A percentile compares a stretch with the other conserved stretches of the same genome.
phyloP scores from a whole-genome alignment of 2,329 filamentous ascomycete genomes.

The Coniella lustricola region DNA sequence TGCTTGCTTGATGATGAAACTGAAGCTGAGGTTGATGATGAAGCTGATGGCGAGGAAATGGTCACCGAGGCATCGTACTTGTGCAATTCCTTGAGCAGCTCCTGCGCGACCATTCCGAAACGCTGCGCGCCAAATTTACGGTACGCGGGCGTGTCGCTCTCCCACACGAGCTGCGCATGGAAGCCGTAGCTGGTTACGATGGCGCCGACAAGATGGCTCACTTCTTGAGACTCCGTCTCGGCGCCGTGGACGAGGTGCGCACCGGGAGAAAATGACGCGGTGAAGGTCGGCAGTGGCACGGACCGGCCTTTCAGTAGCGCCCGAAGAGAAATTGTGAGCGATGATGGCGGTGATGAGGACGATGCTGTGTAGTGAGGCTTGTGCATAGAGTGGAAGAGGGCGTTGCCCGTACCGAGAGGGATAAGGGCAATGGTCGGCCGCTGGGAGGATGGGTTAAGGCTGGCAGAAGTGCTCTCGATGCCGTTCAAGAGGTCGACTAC shows the following conservation, averaged over 20 bases:
- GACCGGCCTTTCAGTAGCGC: slow-evolving; percentile 54
- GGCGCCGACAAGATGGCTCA: slow-evolving; percentile 55
- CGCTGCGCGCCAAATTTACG: slow-evolving; percentile 68
- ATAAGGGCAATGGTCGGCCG: slow-evolving; percentile 45
- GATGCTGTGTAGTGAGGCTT: slow-evolving; percentile 42
- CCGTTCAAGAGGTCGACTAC: slow-evolving; percentile 76
- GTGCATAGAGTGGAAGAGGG: slow-evolving; percentile 55
- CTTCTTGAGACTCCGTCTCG: slow-evolving; percentile 10
- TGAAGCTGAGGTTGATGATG: no score
- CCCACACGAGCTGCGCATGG: slow-evolving; percentile 80
- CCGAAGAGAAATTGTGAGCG: slow-evolving; percentile 36
- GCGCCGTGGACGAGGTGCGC: slow-evolving; percentile 36
- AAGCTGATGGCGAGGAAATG: slow-evolving; percentile 17
- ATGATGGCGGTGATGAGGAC: slow-evolving; percentile 26
- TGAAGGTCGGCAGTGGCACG: slow-evolving; percentile 54
- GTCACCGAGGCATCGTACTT: slow-evolving; percentile 40
- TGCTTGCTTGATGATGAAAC: no score
- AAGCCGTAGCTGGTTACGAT: slow-evolving; percentile 89
- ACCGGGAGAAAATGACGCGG: slow-evolving; percentile 52
- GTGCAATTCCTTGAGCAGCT: slow-evolving; percentile 55
- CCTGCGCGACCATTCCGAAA: slow-evolving; percentile 77
- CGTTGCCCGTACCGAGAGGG: slow-evolving; percentile 60
- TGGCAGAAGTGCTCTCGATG: slow-evolving; percentile 20
- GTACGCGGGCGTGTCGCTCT: slow-evolving; percentile 80
- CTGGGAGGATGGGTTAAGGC: slow-evolving; percentile 15